Conservation (phyloP, 257 asterid species). For the Buddleja alternifolia region DNA sequence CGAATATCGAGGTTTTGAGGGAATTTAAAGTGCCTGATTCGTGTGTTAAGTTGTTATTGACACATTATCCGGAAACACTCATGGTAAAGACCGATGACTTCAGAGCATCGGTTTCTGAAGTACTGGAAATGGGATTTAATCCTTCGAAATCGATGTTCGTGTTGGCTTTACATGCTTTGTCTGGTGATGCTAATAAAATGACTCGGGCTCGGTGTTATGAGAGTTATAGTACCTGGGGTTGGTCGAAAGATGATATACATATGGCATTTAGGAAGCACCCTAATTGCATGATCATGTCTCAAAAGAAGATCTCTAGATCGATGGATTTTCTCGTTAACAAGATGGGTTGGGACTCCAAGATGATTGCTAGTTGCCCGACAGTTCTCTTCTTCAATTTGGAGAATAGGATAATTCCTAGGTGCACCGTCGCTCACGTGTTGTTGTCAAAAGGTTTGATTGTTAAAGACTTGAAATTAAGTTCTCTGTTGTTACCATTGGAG, state of each 20-base stretch:
- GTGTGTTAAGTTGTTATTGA: not conserved
- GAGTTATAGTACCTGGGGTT: constrained; percentile 26
- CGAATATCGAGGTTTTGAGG: constrained; percentile 6
- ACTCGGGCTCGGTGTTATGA: constrained; percentile 16
- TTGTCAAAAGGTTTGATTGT: constrained; percentile 10
- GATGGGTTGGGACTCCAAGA: constrained; percentile 18
- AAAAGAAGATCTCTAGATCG: not conserved
- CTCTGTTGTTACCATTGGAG: not conserved
- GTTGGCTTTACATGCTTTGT: constrained; percentile 18
- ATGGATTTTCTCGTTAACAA: constrained; percentile 25
- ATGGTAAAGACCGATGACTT: not conserved
- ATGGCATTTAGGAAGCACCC: constrained; percentile 21
- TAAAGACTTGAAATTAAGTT: not conserved
- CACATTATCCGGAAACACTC: not conserved
- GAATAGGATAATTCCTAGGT: constrained; percentile 34
- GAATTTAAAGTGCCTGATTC: constrained; percentile 19
- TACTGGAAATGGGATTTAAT: constrained; percentile 29
- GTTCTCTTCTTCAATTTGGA: constrained; percentile 23
- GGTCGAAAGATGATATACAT: constrained; percentile 24
- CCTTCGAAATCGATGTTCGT: constrained; percentile 14
- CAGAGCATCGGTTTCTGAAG: not conserved
- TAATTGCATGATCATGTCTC: constrained; percentile 22
- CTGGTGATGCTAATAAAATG: not conserved
- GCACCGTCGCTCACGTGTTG: constrained; percentile 15
- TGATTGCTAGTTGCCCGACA: not conserved